phyloP scores from a whole-genome alignment of 2,329 filamentous ascomycete species.

The Nothophoma quercina region DNA sequence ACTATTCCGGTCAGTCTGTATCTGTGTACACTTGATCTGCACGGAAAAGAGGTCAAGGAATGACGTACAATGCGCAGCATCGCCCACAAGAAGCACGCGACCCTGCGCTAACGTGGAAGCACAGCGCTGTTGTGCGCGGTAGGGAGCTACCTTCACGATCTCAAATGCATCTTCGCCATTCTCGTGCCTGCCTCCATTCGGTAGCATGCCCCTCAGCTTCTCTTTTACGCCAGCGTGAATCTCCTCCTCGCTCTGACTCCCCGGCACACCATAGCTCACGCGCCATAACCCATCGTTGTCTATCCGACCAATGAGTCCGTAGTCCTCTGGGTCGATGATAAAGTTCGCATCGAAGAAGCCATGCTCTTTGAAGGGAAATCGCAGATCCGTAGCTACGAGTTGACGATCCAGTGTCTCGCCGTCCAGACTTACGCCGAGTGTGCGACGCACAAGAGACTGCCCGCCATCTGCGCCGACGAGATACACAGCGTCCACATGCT shows the following conservation, averaged over 20 bases:
- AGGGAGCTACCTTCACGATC: slow-evolving; percentile 48
- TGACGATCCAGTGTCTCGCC: slow-evolving; percentile 48
- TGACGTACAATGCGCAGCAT: slow-evolving; percentile 49
- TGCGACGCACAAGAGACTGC: slow-evolving; percentile 26
- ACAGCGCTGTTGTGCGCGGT: slow-evolving; percentile 53
- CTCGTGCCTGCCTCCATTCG: slow-evolving; percentile 29
- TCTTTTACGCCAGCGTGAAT: slow-evolving; percentile 36
- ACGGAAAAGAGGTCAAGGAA: neutral
- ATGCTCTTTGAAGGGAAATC: slow-evolving; percentile 47
- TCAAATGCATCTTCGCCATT: slow-evolving; percentile 33
- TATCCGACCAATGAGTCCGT: slow-evolving; percentile 49
- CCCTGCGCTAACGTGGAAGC: slow-evolving; percentile 43
- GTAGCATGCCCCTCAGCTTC: slow-evolving; percentile 44
- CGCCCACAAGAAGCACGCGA: slow-evolving; percentile 48
- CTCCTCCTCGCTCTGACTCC: slow-evolving; percentile 37
- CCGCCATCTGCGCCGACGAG: slow-evolving; percentile 45
- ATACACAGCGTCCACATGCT: slow-evolving; percentile 34
- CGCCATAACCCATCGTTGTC: slow-evolving; percentile 50
- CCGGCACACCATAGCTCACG: slow-evolving; percentile 51
- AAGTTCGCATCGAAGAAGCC: slow-evolving; percentile 53
- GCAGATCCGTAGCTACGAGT: slow-evolving; percentile 50
- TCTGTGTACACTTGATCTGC: too few species aligned
- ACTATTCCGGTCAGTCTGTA: slow-evolving; percentile 21
- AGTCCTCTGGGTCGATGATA: slow-evolving; percentile 48
- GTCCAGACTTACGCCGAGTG: slow-evolving; percentile 29